Evolutionary conservation across 164 flowering plant species (phyloP).

Genomic region (Kalanchoe fedtschenkoi): DNA sequence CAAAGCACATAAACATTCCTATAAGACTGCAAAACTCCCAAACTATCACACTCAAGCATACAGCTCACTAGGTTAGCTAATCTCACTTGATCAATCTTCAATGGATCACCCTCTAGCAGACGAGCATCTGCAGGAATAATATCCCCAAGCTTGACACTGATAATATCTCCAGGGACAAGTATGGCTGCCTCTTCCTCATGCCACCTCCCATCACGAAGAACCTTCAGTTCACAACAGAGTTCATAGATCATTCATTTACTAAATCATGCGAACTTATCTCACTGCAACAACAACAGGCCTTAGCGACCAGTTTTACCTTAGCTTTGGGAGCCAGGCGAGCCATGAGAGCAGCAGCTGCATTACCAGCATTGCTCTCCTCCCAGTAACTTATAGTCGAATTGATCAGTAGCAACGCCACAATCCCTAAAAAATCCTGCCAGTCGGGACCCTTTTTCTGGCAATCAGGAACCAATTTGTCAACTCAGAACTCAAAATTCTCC

Average conservation of each 20-base stretch:
- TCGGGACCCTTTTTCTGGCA: slow-evolving; percentile 80
- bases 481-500: not conserved
- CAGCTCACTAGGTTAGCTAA: not conserved
- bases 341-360: slow-evolving; percentile 95
- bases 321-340: slow-evolving; percentile 91
- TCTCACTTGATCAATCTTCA: slow-evolving; percentile 79
- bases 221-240: slow-evolving; percentile 24
- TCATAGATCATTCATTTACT: not conserved
- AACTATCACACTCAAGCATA: not conserved
- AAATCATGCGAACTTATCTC: not conserved
- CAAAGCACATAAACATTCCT: too few relatives aligned
- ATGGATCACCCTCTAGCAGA: slow-evolving; percentile 78
- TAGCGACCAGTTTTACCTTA: slow-evolving; percentile 28
- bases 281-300: not conserved
- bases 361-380: slow-evolving; percentile 92
- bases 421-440: slow-evolving; percentile 92
- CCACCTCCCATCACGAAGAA: slow-evolving; percentile 82
- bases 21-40: not conserved
- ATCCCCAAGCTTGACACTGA: slow-evolving; percentile 79
- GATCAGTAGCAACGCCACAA: slow-evolving; percentile 60
- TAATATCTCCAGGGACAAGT: slow-evolving; percentile 87
- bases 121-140: slow-evolving; percentile 93
- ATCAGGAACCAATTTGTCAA: not conserved
- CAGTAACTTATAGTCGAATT: slow-evolving; percentile 88
- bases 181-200: slow-evolving; percentile 66